Conservation (phyloP, 768 basidiomycete species). For the Leccinum obscurum region DNA sequence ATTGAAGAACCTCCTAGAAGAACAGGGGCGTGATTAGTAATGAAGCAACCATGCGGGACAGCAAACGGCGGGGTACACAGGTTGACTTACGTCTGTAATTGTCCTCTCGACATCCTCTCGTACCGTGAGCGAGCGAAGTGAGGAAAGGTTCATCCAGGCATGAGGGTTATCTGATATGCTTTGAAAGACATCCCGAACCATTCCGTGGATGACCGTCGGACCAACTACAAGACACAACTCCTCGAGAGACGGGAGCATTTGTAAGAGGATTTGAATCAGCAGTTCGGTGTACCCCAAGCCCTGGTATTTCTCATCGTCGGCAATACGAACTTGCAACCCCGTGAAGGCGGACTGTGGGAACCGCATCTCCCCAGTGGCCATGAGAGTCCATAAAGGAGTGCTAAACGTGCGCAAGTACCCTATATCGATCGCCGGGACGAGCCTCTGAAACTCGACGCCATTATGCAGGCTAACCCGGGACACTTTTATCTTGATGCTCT, state of each 20-base stretch:
- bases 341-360: neutral
- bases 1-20: no score
- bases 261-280: neutral
- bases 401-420: neutral
- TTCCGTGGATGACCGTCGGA: neutral
- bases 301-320: neutral
- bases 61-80: neutral
- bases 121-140: neutral
- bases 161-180: neutral
- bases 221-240: neutral
- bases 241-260: neutral
- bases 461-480: neutral
- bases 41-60: neutral
- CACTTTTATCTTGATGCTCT: neutral
- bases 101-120: neutral
- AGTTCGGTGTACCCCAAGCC: neutral
- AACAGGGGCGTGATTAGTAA: no score
- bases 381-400: neutral
- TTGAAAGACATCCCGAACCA: neutral
- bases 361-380: neutral
- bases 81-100: neutral
- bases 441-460: neutral
- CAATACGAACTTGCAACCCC: neutral
- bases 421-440: neutral
- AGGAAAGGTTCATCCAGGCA: neutral